Percentiles rank a stretch among this genome's conserved stretches.
Conservation (phyloP, 2,329 filamentous ascomycete genomes). For the Grosmannia serpens region DNA sequence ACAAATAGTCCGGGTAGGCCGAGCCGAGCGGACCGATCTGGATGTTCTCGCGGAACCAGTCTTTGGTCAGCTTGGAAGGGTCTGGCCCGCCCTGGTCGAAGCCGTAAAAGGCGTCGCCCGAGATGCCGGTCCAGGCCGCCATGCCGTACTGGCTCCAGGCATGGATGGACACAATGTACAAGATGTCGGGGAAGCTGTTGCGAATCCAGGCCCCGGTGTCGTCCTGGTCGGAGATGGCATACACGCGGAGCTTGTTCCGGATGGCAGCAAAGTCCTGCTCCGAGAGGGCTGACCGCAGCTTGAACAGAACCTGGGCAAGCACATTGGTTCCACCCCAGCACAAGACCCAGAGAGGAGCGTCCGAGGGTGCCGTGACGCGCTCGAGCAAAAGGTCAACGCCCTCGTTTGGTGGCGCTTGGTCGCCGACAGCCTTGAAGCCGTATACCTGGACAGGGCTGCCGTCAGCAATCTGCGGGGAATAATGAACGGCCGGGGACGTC, state of each 20-base stretch:
- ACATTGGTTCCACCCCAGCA: slow-evolving; percentile 43
- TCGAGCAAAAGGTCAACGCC: slow-evolving; percentile 31
- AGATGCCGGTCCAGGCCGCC: slow-evolving; percentile 45
- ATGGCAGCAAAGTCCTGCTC: slow-evolving; percentile 22
- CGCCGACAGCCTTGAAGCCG: slow-evolving; percentile 21
- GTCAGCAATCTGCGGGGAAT: background rate
- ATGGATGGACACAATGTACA: slow-evolving; percentile 44
- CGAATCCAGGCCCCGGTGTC: slow-evolving; percentile 46
- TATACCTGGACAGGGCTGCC: slow-evolving; percentile 19
- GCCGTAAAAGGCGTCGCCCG: slow-evolving; percentile 17
- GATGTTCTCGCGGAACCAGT: slow-evolving; percentile 41
- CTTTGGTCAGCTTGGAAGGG: slow-evolving; percentile 31
- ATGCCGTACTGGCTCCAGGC: slow-evolving; percentile 42
- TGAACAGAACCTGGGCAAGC: slow-evolving; percentile 34
- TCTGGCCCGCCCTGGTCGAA: slow-evolving; percentile 32
- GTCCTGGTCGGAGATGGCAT: slow-evolving; percentile 49
- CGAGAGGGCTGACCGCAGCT: slow-evolving; percentile 21
- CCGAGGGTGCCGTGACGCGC: slow-evolving; percentile 12
- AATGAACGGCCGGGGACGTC: background rate
- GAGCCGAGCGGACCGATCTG: slow-evolving; percentile 34
- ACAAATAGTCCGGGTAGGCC: slow-evolving; percentile 34
- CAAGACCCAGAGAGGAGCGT: slow-evolving; percentile 38
- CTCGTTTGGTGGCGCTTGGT: slow-evolving; percentile 20
- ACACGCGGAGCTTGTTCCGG: slow-evolving; percentile 33
- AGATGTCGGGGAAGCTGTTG: slow-evolving; percentile 37